These are phyloP conservation scores for Murraya paniculata DNA, from an alignment of 345 rosid genomes.

Conservation along the genomic window DNA sequence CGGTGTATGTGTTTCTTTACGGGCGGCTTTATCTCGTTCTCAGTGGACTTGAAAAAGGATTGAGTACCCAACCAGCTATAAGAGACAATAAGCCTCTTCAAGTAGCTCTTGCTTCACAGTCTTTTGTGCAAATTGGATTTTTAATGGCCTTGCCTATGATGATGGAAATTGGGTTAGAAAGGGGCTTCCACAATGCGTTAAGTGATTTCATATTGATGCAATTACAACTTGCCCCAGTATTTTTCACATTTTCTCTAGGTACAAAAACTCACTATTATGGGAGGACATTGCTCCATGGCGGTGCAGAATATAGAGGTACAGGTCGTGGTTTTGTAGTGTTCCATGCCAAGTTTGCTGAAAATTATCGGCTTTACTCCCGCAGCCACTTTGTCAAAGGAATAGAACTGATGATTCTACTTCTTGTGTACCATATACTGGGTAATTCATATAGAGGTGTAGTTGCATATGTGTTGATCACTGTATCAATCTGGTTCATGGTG, in stretches of 20 bases:
- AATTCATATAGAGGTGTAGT: conserved; percentile 37
- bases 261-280: conserved; percentile 68
- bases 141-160: conserved; percentile 65
- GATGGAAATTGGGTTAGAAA: conserved; percentile 78
- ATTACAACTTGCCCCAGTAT: conserved; percentile 57
- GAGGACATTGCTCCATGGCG: conserved; percentile 77
- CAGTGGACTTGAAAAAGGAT: conserved; percentile 55
- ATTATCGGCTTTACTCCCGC: conserved; percentile 61
- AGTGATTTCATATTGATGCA: conserved; percentile 67
- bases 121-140: conserved; percentile 66
- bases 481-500: conserved; percentile 61
- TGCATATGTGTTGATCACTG: conserved; percentile 49
- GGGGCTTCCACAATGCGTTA: conserved; percentile 60
- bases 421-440: conserved; percentile 55
- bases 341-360: conserved; percentile 86
- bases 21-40: conserved; percentile 61
- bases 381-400: conserved; percentile 71
- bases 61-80: conserved; percentile 35
- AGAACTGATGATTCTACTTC: conserved; percentile 58
- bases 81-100: conserved; percentile 52
- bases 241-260: conserved; percentile 72
- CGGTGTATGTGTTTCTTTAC: conserved; percentile 56
- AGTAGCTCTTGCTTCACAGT: conserved; percentile 67
- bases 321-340: conserved; percentile 91
- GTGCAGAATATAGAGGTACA: conserved; percentile 80